Conservation (phyloP, 225 moss, liverwort and hornwort species). For the Bryoerythrophyllum caledonicum region DNA sequence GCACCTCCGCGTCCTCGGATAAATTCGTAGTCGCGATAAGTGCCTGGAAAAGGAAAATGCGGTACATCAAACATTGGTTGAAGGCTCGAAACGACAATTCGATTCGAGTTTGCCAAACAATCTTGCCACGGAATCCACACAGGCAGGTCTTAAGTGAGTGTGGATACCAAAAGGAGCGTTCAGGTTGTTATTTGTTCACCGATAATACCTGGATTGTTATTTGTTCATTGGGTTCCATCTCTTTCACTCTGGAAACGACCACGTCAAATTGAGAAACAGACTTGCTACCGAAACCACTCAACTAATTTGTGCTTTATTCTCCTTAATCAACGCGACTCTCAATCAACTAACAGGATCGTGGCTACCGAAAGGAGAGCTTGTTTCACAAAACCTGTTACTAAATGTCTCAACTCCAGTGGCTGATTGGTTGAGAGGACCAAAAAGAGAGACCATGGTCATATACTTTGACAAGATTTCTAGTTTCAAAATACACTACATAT, state of each 20-base stretch:
- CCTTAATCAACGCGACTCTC: background rate
- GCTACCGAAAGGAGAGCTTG: background rate
- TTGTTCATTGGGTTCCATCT: background rate
- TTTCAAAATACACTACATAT: too few species aligned
- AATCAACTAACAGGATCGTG: background rate
- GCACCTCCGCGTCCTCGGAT: slow-evolving; percentile 43
- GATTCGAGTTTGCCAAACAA: too few species aligned
- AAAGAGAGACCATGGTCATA: background rate
- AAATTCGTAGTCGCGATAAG: slow-evolving; percentile 37
- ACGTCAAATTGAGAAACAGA: background rate
- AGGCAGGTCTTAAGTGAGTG: too few species aligned
- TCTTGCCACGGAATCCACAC: too few species aligned
- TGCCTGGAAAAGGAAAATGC: slow-evolving; percentile 19
- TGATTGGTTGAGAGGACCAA: background rate
- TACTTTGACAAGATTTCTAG: too few species aligned
- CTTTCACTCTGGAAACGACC: background rate
- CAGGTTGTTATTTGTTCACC: too few species aligned
- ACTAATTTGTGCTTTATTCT: background rate
- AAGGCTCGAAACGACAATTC: too few species aligned
- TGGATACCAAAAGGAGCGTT: too few species aligned
- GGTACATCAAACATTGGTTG: too few species aligned
- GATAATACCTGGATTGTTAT: too few species aligned
- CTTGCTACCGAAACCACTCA: background rate
- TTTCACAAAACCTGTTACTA: background rate
- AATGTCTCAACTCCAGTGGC: background rate